phyloP scores from a whole-genome alignment of 345 rosid species.

The Euclidium syriacum region DNA sequence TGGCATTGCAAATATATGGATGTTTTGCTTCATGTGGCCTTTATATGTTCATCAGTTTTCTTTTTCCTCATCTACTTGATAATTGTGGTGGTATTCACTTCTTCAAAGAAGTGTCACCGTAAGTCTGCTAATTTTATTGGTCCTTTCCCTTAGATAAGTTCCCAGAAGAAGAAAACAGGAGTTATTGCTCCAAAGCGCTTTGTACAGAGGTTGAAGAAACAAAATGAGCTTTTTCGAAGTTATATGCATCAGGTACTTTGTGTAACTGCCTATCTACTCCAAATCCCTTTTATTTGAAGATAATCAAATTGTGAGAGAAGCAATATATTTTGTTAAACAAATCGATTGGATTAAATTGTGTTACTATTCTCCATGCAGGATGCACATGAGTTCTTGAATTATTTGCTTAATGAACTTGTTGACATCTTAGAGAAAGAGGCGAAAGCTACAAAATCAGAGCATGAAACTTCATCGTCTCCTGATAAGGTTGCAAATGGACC shows the following conservation, averaged over 20 bases:
- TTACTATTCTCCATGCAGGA: conserved; percentile 44
- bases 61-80: too few species aligned
- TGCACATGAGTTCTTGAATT: conserved; percentile 94
- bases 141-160: conserved; percentile 48
- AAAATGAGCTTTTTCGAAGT: conserved; percentile 87
- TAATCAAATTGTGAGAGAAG: neutral
- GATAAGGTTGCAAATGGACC: conserved; percentile 65
- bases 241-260: conserved; percentile 85
- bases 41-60: neutral
- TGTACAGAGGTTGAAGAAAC: conserved; percentile 82
- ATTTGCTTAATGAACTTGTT: conserved; percentile 89
- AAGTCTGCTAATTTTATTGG: neutral
- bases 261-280: neutral
- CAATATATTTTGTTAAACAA: neutral
- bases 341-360: neutral
- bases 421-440: conserved; percentile 66
- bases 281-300: neutral
- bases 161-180: conserved; percentile 88
- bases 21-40: neutral
- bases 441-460: conserved; percentile 53
- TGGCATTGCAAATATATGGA: neutral
- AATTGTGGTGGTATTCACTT: too few species aligned
- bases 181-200: conserved; percentile 88
- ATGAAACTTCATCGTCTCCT: conserved; percentile 54
- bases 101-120: too few species aligned